Conservation (phyloP, 2,329 filamentous ascomycete genomes). For the Nemania sp. region DNA sequence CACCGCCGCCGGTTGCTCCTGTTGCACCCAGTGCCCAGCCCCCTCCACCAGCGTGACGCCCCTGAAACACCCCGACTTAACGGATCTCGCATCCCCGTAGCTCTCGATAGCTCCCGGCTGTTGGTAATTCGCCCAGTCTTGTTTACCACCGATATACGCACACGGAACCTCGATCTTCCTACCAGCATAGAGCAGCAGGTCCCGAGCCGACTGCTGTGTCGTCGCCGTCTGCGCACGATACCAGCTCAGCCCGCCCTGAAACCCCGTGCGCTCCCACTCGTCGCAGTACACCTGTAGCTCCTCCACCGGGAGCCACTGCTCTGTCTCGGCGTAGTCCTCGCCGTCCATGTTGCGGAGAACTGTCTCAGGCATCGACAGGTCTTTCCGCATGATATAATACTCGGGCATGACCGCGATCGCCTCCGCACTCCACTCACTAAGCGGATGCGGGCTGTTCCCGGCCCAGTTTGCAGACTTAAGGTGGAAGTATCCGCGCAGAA, state of each 20-base stretch:
- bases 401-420: slow-evolving; percentile 71
- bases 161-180: slow-evolving; percentile 71
- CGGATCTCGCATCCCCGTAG: slow-evolving; percentile 61
- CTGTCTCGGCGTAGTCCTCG: slow-evolving; percentile 59
- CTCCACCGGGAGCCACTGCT: slow-evolving; percentile 67
- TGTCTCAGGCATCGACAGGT: slow-evolving; percentile 68
- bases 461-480: slow-evolving; percentile 74
- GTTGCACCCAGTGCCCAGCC: slow-evolving; percentile 78
- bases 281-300: slow-evolving; percentile 70
- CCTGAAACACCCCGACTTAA: slow-evolving; percentile 61
- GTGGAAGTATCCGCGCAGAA: slow-evolving; percentile 75
- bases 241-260: slow-evolving; percentile 76
- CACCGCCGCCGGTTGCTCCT: slow-evolving; percentile 71
- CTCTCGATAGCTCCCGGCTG: slow-evolving; percentile 72
- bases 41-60: slow-evolving; percentile 66
- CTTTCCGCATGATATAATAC: slow-evolving; percentile 75
- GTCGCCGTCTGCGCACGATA: slow-evolving; percentile 70
- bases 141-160: slow-evolving; percentile 69
- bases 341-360: slow-evolving; percentile 66
- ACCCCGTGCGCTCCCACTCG: slow-evolving; percentile 72
- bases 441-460: slow-evolving; percentile 64
- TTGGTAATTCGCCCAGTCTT: slow-evolving; percentile 77
- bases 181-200: slow-evolving; percentile 70
- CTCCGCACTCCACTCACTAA: slow-evolving; percentile 67
- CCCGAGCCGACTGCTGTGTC: slow-evolving; percentile 56